Evolutionary conservation across 352 stramenopile species (phyloP).

Genomic region (Nothophytophthora sp.): DNA sequence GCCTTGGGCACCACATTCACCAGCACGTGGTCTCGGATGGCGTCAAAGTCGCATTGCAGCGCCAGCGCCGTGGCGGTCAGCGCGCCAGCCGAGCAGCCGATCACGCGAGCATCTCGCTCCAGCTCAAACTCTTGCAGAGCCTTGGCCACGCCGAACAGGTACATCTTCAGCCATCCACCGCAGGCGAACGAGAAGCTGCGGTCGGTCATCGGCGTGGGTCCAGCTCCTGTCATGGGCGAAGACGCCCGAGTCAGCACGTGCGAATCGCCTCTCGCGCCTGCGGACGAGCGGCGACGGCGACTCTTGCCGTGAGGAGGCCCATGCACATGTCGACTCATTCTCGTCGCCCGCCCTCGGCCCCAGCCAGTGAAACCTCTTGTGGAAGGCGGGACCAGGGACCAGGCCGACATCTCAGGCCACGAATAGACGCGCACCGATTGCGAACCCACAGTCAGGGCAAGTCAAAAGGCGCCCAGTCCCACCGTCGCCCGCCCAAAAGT

Average conservation of each 20-base stretch:
- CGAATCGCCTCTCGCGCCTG: neutral
- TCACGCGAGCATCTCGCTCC: conserved; percentile 43
- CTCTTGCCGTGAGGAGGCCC: neutral
- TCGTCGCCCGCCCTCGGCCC: too few relatives aligned
- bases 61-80: conserved; percentile 59
- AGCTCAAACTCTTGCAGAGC: conserved; percentile 66
- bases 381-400: too few relatives aligned
- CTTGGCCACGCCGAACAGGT: conserved; percentile 79
- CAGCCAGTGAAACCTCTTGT: too few relatives aligned
- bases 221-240: too few relatives aligned
- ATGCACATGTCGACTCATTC: neutral
- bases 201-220: neutral
- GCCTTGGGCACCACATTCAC: conserved; percentile 51
- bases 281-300: too few relatives aligned
- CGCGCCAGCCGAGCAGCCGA: conserved; percentile 69
- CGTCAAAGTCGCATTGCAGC: conserved; percentile 70
- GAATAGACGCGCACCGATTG: too few relatives aligned
- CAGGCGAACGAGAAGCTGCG: conserved; percentile 75
- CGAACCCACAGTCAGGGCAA: too few relatives aligned
- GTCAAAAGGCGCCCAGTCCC: too few relatives aligned
- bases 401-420: too few relatives aligned
- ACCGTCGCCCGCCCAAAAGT: too few relatives aligned
- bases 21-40: conserved; percentile 67
- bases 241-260: neutral
- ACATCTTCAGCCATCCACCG: conserved; percentile 83